Evolutionary conservation across 2,329 filamentous ascomycete genomes (phyloP).

Genomic region (Ceratocystis alfenasii): DNA sequence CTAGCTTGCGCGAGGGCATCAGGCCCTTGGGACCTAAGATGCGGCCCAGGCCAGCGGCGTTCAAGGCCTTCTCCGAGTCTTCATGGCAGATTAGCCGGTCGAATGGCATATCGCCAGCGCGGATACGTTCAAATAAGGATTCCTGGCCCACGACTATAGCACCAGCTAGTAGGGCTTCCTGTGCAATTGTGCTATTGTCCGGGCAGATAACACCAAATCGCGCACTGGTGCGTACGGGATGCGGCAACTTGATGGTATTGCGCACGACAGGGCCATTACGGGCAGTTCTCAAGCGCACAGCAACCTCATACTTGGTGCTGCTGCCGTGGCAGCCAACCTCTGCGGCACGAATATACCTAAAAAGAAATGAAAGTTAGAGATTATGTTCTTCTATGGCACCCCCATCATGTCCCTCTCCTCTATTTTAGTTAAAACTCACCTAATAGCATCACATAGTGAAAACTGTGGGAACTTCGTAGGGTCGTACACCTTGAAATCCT

Average conservation of each 20-base stretch:
- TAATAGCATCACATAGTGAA: conserved; percentile 82
- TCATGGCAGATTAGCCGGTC: conserved; percentile 80
- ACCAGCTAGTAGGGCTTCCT: conserved; percentile 63
- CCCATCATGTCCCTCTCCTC: too few species aligned
- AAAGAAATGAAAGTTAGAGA: background rate
- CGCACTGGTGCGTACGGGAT: conserved; percentile 78
- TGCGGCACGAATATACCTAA: conserved; percentile 56
- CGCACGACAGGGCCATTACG: conserved; percentile 81
- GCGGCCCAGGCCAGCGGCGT: conserved; percentile 67
- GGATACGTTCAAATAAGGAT: conserved; percentile 67
- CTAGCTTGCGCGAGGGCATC: conserved; percentile 82
- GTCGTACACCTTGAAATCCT: conserved; percentile 54
- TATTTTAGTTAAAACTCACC: conserved; percentile 39
- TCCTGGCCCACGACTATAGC: conserved; percentile 78
- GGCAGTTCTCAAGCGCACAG: conserved; percentile 67
- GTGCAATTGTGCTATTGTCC: conserved; percentile 61
- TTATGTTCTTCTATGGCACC: too few species aligned
- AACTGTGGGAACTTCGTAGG: conserved; percentile 56
- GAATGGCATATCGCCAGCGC: conserved; percentile 65
- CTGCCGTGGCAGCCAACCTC: conserved; percentile 74
- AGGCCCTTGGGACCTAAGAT: conserved; percentile 78
- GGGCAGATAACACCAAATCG: conserved; percentile 84
- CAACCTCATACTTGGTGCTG: conserved; percentile 74
- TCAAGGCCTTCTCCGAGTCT: conserved; percentile 63
- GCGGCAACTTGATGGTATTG: conserved; percentile 76